Evolutionary conservation across 352 stramenopile species (phyloP), one percentile per base, ranked within the genome.

Genomic region (Phytophthora boehmeriae): DNA sequence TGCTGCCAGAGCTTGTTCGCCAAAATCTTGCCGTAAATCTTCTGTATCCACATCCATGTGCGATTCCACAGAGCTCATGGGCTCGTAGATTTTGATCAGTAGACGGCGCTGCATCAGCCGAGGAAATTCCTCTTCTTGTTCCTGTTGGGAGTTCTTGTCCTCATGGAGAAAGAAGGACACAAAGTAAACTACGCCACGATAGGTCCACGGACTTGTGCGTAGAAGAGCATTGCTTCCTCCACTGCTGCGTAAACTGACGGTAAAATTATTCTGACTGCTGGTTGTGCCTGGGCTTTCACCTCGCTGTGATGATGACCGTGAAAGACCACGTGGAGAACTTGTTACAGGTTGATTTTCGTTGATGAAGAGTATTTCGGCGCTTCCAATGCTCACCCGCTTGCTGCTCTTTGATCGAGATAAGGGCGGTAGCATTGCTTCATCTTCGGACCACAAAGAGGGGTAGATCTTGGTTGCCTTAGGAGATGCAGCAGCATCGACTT

Each of bases 71-170:
- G 79, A 87, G 67, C 78, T 90, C 75, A 90, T 89, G 28, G 80
- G 80, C 67, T 92, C 80, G 64, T 89, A 90, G 47, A 90, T 69
- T 57, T 92, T 89, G 68, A 92, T 78, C 25, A 77, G 81, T n/a
- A 90, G 68, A 39, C 55, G 63, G 43, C 56, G 56, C 11, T 39
- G 30, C 8, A 58, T 39, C 11, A 9, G 43, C 16, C 43, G 38
- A 19, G 25, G 25, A 3, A 30, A 30, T 30, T 19, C 48, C 27
- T 63, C 51, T 16, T 50, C 50, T 23, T 58, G 45, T 16, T 51
- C 22, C 20, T 59, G 61, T 38, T 54, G 60, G 16, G 59, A 49
- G 47, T 54, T 41, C 6, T 67, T 71, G 6, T 66, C 60, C 13
- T 70, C 44, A 30, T 84, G 72, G 14, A 90, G 56, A 54, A 89